Base-by-base conservation (phyloP, 192 early-diverging fungal genomes). In the Backusella luteola region DNA sequence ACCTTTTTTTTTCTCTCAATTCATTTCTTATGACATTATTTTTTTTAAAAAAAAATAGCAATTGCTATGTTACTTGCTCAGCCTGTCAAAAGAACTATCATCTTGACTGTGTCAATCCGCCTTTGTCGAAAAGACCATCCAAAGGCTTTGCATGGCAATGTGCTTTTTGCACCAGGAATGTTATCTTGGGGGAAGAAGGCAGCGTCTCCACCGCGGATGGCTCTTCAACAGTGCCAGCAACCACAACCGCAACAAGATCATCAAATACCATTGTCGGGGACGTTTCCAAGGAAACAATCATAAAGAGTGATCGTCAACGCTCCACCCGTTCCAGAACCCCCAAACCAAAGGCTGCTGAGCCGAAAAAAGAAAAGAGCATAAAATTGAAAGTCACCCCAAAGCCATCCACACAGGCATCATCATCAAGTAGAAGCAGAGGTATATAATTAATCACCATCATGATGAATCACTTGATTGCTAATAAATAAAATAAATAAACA, bases 131-230 rank as follows among this genome's bases (percentile, higher is more conserved):
- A 69, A 93, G 94, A 77, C 94, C 93, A 0, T 89, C 90, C 39
- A 96, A 95, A 79, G 95, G 94, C 2, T 96, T 94, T 73, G 93
- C 89, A 19, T 97, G 95, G 91, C 90, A 94, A 78, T 97, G 96
- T 70, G 90, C 90, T 5, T 80, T 86, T 0, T 97, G 96, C 69
- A 82, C 85, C 35, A 59, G 67, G 29, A 69, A 76, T 29, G 86
- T 84, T 23, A 73, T 83, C 9, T 71, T 79, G n/a, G 69, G 56
- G 0, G 23, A 63, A 63, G 56, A 63, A 3, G 12, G 23, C 21
- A 49, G 1, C 17, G 46, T 6, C 19, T 19, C 46, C 46, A 12
- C 56, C 9, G 7, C 56, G 7, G 19, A 9, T 4, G 21, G 7
- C 9, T 3, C 56, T 11, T 9, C 2, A 29, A 2, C 56, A 75